These are phyloP conservation scores for Chaetomidium leptoderma DNA, from an alignment of 495 filamentous ascomycete species.

Conservation along the genomic window DNA sequence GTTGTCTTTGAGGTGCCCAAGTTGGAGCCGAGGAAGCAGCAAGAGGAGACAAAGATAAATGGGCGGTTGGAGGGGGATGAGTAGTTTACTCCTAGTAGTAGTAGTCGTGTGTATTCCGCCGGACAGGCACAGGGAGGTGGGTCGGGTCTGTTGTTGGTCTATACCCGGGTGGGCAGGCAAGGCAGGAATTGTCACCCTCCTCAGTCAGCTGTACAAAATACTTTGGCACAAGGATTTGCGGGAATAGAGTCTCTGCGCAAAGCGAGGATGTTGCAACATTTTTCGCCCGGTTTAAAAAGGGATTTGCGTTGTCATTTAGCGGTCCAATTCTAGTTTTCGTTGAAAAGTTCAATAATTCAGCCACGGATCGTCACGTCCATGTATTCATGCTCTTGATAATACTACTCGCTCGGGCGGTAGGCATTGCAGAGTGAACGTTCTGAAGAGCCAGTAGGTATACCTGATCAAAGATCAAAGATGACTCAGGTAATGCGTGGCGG, in stretches of 20 bases:
- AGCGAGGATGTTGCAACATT: background rate
- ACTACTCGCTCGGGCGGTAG: background rate
- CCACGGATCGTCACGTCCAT: too few species aligned
- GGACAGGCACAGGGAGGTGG: background rate
- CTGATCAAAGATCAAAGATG: too few species aligned
- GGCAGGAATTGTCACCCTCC: slow-evolving; percentile 4
- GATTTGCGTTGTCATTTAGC: too few species aligned
- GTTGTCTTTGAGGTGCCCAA: slow-evolving; percentile 72
- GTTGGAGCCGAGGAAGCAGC: slow-evolving; percentile 28
- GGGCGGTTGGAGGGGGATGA: slow-evolving; percentile 17
- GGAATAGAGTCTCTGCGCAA: background rate
- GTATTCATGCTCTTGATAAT: background rate
- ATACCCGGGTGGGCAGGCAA: background rate
- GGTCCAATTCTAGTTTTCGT: too few species aligned
- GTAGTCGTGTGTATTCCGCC: background rate
- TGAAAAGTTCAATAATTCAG: too few species aligned
- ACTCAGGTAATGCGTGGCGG: too few species aligned
- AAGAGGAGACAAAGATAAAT: slow-evolving; percentile 21
- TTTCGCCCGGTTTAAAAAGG: too few species aligned
- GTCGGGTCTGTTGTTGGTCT: background rate
- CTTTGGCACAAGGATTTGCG: too few species aligned
- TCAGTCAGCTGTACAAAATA: slow-evolving; percentile 10
- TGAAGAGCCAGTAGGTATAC: background rate
- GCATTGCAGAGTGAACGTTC: background rate
- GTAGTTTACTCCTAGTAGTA: background rate